These are phyloP conservation scores for Hemisphaericaspora subhashii DNA, from an alignment of 1,139 yeast genomes.

Conservation along the genomic window DNA sequence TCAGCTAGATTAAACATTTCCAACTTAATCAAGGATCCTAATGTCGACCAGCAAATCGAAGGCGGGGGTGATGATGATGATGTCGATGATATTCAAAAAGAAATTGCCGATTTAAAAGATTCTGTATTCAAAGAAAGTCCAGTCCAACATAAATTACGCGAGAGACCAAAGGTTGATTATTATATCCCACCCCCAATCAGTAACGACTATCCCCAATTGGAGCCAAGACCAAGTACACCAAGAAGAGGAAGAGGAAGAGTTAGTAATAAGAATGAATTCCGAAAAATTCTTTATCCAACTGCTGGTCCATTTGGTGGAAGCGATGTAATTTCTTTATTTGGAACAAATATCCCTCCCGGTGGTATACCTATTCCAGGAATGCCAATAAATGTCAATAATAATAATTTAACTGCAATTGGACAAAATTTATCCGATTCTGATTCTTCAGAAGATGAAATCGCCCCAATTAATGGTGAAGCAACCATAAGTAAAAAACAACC, in stretches of 20 bases:
- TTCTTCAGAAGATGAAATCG: slow-evolving; percentile 65
- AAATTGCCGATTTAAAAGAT: slow-evolving; percentile 52
- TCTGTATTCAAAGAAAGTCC: slow-evolving; percentile 54
- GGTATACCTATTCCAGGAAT: slow-evolving; percentile 46
- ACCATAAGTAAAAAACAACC: slow-evolving; percentile 28
- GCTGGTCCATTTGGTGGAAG: slow-evolving; percentile 98
- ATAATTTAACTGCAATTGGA: slow-evolving; percentile 50
- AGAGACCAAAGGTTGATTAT: slow-evolving; percentile 76
- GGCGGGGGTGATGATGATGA: slow-evolving; percentile 23
- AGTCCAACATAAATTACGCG: slow-evolving; percentile 66
- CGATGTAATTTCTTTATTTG: slow-evolving; percentile 75
- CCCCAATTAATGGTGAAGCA: slow-evolving; percentile 41
- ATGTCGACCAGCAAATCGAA: slow-evolving; percentile 4
- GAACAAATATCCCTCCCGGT: slow-evolving; percentile 59
- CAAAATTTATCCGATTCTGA: slow-evolving; percentile 58
- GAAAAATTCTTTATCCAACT: slow-evolving; percentile 80
- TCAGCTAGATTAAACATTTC: slow-evolving; percentile 8
- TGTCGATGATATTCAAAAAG: slow-evolving; percentile 47
- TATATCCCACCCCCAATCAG: slow-evolving; percentile 83
- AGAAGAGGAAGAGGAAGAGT: slow-evolving; percentile 27
- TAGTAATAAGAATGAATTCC: slow-evolving; percentile 41
- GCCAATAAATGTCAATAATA: slow-evolving; percentile 22
- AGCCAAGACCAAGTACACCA: slow-evolving; percentile 17
- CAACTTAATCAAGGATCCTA: too few species aligned
- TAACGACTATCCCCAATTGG: slow-evolving; percentile 37